A percentile compares a stretch with the other conserved stretches of the same genome.
Evolutionary conservation across 2,329 filamentous ascomycete genomes (phyloP).

Genomic region (Lachnellula occidentalis): DNA sequence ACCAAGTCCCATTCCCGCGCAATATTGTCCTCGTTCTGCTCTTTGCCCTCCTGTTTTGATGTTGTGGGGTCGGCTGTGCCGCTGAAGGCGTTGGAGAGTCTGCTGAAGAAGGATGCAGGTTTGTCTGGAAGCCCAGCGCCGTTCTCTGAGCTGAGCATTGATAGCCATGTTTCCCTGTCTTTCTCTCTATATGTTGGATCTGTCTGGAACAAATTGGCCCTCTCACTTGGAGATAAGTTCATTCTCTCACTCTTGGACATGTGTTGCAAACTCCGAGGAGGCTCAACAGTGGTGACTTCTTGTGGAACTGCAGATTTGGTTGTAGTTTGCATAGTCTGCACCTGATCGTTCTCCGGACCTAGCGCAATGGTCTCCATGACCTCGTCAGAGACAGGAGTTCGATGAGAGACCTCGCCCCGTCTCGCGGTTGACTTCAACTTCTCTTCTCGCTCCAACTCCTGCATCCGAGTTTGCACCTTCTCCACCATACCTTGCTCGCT

Average conservation of each 20-base stretch:
- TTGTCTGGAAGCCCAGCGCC: not conserved
- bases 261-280: too few species aligned
- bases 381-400: not conserved
- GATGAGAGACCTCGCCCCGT: not conserved
- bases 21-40: not conserved
- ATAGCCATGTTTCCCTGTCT: not conserved
- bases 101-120: not conserved
- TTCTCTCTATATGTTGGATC: not conserved
- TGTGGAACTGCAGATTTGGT: too few species aligned
- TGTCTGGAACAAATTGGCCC: not conserved
- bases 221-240: too few species aligned
- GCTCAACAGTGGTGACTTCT: too few species aligned
- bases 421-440: not conserved
- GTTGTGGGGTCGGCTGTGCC: not conserved
- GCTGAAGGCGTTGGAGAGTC: not conserved
- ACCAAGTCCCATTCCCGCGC: not conserved
- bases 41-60: not conserved
- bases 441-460: not conserved
- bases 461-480: not conserved
- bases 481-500: not conserved
- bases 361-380: not conserved
- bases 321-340: not conserved
- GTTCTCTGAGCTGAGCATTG: not conserved
- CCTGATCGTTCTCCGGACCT: not conserved
- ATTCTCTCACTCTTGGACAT: too few species aligned